A percentile compares a stretch with the other conserved stretches of the same genome.
Evolutionary conservation across 2,329 filamentous ascomycete genomes (phyloP).

Genomic region (Blastomyces gilchristii): DNA sequence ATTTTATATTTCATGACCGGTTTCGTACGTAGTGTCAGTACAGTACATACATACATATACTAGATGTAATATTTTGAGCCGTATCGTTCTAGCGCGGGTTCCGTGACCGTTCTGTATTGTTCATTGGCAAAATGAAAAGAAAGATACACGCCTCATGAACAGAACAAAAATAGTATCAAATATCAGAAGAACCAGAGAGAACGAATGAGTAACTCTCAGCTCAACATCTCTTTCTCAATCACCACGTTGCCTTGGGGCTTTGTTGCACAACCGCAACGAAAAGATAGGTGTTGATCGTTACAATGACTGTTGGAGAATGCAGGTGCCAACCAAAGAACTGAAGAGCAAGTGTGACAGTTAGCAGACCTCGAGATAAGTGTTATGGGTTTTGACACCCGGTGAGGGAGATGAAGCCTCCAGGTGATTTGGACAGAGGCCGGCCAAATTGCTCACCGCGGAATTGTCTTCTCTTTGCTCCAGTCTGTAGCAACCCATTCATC

Average conservation of each 20-base stretch:
- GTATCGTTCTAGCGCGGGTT: background rate
- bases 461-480: background rate
- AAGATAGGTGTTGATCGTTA: background rate
- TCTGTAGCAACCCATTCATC: background rate
- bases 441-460: background rate
- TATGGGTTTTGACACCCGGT: background rate
- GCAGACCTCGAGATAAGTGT: background rate
- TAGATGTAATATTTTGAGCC: background rate
- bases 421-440: background rate
- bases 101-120: background rate
- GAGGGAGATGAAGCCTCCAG: background rate
- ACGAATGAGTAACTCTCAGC: background rate
- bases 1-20: background rate
- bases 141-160: background rate
- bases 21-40: background rate
- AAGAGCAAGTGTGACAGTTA: background rate
- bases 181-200: background rate
- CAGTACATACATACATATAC: background rate
- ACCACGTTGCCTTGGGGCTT: background rate
- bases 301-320: background rate
- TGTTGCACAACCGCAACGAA: background rate
- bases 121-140: background rate
- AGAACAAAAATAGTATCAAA: too few species aligned
- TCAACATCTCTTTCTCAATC: background rate
- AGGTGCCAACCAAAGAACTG: background rate